Conservation (phyloP, 1,284 basidiomycete genomes). For the Ustilago crameri region DNA sequence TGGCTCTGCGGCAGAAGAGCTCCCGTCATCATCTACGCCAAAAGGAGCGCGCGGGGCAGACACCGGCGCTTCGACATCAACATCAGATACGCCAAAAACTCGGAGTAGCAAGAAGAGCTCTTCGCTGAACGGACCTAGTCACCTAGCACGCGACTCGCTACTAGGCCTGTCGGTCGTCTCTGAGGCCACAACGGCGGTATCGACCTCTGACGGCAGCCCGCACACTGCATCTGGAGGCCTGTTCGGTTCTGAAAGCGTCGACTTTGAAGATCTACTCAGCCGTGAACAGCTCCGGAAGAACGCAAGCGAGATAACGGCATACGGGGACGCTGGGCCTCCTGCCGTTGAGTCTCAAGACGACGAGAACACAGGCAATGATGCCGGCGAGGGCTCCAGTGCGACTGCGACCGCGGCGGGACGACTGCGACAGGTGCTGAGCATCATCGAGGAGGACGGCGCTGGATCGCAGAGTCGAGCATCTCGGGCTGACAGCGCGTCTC, state of each 20-base stretch:
- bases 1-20: constrained; percentile 1
- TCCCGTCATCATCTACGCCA: constrained; percentile 36
- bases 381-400: neutral
- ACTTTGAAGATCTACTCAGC: constrained; percentile 40
- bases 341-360: neutral
- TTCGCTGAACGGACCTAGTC: constrained; percentile 13
- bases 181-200: constrained; percentile 33
- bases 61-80: neutral
- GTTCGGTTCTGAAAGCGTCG: constrained; percentile 46
- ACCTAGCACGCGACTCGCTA: constrained; percentile 30
- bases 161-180: constrained; percentile 44
- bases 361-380: constrained; percentile 2
- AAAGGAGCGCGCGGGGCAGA: constrained; percentile 11
- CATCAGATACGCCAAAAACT: constrained; percentile 27
- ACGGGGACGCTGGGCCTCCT: constrained; percentile 2
- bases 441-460: constrained; percentile 44
- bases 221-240: constrained; percentile 26
- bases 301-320: constrained; percentile 3
- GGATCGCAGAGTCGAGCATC: constrained; percentile 24
- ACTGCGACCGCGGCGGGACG: constrained; percentile 24
- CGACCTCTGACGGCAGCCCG: constrained; percentile 21
- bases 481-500: neutral
- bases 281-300: constrained; percentile 21
- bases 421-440: constrained; percentile 48
- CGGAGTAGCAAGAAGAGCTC: neutral